Conservation (phyloP, 352 stramenopile genomes). For the Phytopythium helicoides region DNA sequence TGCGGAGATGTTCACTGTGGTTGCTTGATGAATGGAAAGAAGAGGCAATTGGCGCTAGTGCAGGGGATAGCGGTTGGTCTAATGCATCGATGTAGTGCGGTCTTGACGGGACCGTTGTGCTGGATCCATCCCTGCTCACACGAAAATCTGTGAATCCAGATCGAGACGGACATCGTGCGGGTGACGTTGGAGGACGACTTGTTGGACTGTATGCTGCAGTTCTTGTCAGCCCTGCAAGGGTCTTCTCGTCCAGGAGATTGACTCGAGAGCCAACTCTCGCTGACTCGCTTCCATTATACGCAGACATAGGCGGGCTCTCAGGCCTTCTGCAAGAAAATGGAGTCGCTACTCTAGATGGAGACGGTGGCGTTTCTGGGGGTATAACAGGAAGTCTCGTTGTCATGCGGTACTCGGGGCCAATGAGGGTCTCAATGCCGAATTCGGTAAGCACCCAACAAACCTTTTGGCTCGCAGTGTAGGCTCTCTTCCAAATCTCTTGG, state of each 20-base stretch:
- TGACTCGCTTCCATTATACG: slow-evolving; percentile 37
- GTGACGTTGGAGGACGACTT: slow-evolving; percentile 20
- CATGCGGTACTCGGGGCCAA: slow-evolving; percentile 62
- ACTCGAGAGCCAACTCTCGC: slow-evolving; percentile 44
- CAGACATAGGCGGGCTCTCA: slow-evolving; percentile 27
- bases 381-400: slow-evolving; percentile 45
- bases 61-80: background rate
- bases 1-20: slow-evolving; percentile 2
- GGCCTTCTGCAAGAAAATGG: slow-evolving; percentile 13
- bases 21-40: background rate
- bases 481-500: slow-evolving; percentile 38
- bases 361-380: slow-evolving; percentile 15
- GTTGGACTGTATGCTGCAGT: slow-evolving; percentile 32
- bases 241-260: slow-evolving; percentile 48
- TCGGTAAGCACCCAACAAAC: slow-evolving; percentile 70
- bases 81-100: slow-evolving; percentile 4
- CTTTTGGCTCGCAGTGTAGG: slow-evolving; percentile 49
- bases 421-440: slow-evolving; percentile 49
- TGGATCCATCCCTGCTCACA: too few relatives aligned
- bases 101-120: background rate
- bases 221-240: slow-evolving; percentile 39
- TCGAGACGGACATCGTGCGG: slow-evolving; percentile 24
- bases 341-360: background rate
- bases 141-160: background rate
- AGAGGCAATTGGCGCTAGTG: background rate